Base-by-base conservation (phyloP, 2,329 filamentous ascomycete genomes). In the Diaporthe nobilis region DNA sequence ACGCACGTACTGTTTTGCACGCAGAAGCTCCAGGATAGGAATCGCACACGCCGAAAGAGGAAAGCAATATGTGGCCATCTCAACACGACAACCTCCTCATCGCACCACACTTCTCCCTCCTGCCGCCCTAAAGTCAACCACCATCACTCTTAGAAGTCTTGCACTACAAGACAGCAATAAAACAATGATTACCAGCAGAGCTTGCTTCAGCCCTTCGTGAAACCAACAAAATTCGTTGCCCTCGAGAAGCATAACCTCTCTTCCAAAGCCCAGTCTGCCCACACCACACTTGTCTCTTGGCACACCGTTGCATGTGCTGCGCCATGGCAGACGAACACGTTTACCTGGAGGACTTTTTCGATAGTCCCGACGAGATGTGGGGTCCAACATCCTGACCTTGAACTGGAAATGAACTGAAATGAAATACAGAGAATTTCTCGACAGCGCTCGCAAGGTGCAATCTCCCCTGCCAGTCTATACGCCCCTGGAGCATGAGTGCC, bases 391-490 rank as follows among this genome's bases (percentile, higher is more conserved):
- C 47, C 31, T n/a, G 37, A 13, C 13, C 55, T 51, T 42, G 39
- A 15, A 51, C 34, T 67, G 47, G 65, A 53, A 53, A 53, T 68
- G 65, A 68, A 68, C 4, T 53, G 28, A 53, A 68, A 68, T 68
- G 63, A 68, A 53, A 17, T 68, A 31, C 65, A 53, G 65, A 68
- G 65, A 49, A 37, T 10, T 53, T 53, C 25, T 17, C 34, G 20
- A 42, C 37, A 73, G 71, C 34, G 47, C 44, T n/a, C 20, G 49
- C 58, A 73, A 73, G 71, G 20, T 44, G 49, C 71, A 63, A 65
- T 73, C 71, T 63, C 71, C 71, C 51, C 71, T 58, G n/a, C 71
- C 71, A 22, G 42, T 51, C 47, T 73, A 73, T 15, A 73, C 68
- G 34, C 58, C 58, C 42, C 22, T 39, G 12, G 39, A 75, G 39